Evolutionary conservation across 768 basidiomycete genomes (phyloP), one percentile per base, ranked within the genome.

Genomic region (Pleurotus sapidus): DNA sequence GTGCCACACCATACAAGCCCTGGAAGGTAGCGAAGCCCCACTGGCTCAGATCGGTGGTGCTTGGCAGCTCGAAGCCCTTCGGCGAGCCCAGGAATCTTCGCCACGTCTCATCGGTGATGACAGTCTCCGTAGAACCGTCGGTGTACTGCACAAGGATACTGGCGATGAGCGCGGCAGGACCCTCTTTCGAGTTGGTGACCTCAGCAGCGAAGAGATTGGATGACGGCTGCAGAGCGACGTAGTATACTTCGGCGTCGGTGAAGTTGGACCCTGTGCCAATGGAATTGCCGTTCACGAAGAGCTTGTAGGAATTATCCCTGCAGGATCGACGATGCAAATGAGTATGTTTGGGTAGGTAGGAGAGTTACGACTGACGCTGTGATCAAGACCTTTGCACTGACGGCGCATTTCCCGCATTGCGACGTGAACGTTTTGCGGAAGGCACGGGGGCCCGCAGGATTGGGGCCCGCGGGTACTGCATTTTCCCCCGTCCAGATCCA

Each of bases 371-470:
- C 49, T 51, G 17, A 70, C 4, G 64, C 68, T 3, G 49, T 51
- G 15, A 51, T 51, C 12, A 51, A 7, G 4, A 51, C 14, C 34
- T 27, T 38, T 9, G 49, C 25, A 30, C 25, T 14, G 14, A 38
- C 34, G 3, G 49, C 49, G 18, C 25, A 30, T 25, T 69, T 67
- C 5, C 66, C 67, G 12, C 55, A 55, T 2, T 67, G 59, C 1
- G 60, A 50, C n/a, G 49, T 39, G 53, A 69, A 61, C 3, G 68
- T 65, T 45, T 63, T 65, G 20, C 71, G 65, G 62, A 72, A 72
- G 0, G 69, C 70, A 15, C 68, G 59, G 24, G 53, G 30, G 2
- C 54, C 59, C 9, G 49, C 46, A 34, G 63, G 61, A 4, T 60
- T 58, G 37, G 46, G 57, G 14, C 47, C 51, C 14, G 46, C 56